Evolutionary conservation across 2,329 filamentous ascomycete species (phyloP).

Genomic region (Cytospora mali): DNA sequence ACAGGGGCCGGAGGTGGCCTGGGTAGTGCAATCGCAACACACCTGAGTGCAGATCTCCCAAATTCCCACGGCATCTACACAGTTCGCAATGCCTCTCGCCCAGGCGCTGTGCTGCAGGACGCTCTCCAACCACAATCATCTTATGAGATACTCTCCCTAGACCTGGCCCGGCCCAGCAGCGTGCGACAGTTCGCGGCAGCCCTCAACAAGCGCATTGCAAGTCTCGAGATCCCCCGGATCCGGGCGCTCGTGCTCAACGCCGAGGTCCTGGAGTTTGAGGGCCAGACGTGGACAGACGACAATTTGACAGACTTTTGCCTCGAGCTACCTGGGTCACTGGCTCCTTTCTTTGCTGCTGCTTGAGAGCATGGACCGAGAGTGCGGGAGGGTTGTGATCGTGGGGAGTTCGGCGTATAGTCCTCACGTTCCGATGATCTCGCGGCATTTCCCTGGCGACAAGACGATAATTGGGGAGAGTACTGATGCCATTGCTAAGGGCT

Average conservation of each 20-base stretch:
- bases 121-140: too few relatives aligned
- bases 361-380: slow-evolving; percentile 31
- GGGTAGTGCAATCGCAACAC: slow-evolving; percentile 39
- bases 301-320: slow-evolving; percentile 19
- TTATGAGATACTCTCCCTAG: slow-evolving; percentile 32
- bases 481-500: slow-evolving; percentile 33
- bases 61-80: slow-evolving; percentile 41
- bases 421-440: too few relatives aligned
- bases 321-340: slow-evolving; percentile 33
- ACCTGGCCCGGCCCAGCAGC: slow-evolving; percentile 36
- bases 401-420: slow-evolving; percentile 21
- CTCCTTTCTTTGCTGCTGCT: slow-evolving; percentile 31
- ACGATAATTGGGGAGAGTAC: background rate
- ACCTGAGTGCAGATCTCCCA: slow-evolving; percentile 37
- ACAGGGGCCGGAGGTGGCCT: slow-evolving; percentile 45
- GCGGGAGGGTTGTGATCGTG: slow-evolving; percentile 29
- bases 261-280: slow-evolving; percentile 31
- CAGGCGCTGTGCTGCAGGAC: slow-evolving; percentile 30
- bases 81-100: slow-evolving; percentile 38
- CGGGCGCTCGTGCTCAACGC: slow-evolving; percentile 43
- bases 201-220: slow-evolving; percentile 36
- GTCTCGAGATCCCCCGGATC: slow-evolving; percentile 41
- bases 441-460: too few relatives aligned
- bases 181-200: slow-evolving; percentile 34
- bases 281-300: slow-evolving; percentile 26